A percentile compares a stretch with the other conserved stretches of the same genome.
These are phyloP conservation scores for Hansenula lynferdii DNA, from an alignment of 1,139 yeast species.

Conservation along the genomic window DNA sequence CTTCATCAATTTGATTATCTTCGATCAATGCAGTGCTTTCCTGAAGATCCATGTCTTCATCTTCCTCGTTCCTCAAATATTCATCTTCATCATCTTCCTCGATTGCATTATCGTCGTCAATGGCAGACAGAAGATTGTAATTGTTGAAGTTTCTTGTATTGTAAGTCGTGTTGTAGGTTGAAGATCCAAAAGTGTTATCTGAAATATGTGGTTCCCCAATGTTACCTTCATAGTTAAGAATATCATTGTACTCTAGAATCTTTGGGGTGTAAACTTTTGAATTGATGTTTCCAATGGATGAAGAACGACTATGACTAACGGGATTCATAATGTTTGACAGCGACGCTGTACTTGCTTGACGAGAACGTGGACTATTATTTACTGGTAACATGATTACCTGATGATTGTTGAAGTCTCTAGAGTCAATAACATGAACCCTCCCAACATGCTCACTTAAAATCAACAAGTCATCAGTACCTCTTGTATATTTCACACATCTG, in stretches of 20 bases:
- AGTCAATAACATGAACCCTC: constrained; percentile 76
- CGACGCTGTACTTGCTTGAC: constrained; percentile 7
- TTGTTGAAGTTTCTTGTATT: constrained; percentile 18
- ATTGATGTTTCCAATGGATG: constrained; percentile 3
- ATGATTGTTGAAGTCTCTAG: constrained; percentile 66
- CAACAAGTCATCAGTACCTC: constrained; percentile 69
- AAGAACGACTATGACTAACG: not conserved
- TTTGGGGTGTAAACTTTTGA: constrained; percentile 11
- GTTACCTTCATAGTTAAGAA: constrained; percentile 17
- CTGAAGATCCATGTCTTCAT: constrained; percentile 2
- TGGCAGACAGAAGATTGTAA: constrained; percentile 16
- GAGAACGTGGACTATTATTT: constrained; percentile 12
- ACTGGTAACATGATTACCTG: constrained; percentile 64
- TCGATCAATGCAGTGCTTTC: constrained; percentile 6
- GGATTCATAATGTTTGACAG: not conserved
- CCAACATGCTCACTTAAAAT: constrained; percentile 83
- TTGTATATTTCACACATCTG: constrained; percentile 48
- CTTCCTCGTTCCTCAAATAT: not conserved
- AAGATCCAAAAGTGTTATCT: not conserved
- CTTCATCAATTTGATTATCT: constrained; percentile 5
- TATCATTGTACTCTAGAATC: constrained; percentile 21
- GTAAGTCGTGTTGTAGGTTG: constrained; percentile 4
- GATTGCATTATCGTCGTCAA: constrained; percentile 8
- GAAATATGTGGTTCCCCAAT: constrained; percentile 1
- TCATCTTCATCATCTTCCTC: constrained; percentile 3